phyloP scores from a whole-genome alignment of 2,329 filamentous ascomycete species.

The Aspergillus melleus region DNA sequence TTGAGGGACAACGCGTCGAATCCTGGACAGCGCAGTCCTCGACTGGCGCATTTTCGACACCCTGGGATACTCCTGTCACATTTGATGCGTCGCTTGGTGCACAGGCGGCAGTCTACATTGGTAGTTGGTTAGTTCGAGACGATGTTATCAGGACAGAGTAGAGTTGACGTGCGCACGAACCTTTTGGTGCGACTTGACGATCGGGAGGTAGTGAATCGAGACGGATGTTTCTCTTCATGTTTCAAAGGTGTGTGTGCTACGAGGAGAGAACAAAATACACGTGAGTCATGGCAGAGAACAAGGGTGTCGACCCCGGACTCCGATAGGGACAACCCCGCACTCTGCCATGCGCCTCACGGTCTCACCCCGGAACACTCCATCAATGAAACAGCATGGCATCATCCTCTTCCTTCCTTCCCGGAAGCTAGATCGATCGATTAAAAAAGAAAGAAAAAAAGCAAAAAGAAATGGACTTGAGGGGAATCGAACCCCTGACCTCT shows the following conservation, averaged over 20 bases:
- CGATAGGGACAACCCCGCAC: no score
- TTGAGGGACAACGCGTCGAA: slow-evolving; percentile 32
- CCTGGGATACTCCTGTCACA: slow-evolving; percentile 37
- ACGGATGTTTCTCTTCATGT: slow-evolving; percentile 11
- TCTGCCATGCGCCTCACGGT: no score
- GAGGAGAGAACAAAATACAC: no score
- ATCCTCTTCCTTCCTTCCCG: no score
- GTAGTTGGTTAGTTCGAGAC: neutral
- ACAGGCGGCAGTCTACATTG: slow-evolving; percentile 34
- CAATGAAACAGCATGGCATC: no score
- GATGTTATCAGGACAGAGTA: neutral
- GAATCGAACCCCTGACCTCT: neutral
- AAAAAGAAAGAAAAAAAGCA: neutral
- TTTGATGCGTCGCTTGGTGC: slow-evolving; percentile 36
- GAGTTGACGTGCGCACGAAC: slow-evolving; percentile 1
- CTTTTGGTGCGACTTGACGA: slow-evolving; percentile 14
- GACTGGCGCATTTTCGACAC: slow-evolving; percentile 39
- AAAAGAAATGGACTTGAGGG: neutral
- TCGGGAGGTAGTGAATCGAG: slow-evolving; percentile 14
- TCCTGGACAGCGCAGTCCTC: slow-evolving; percentile 34
- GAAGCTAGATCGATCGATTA: no score
- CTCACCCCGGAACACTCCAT: no score
- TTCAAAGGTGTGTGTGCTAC: neutral
- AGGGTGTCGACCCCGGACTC: no score
- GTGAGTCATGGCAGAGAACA: no score